A percentile compares a stretch with the other conserved stretches of the same genome.
Conservation (phyloP, 108 stramenopile genomes). For the Cyclostephanos invisitatus region DNA sequence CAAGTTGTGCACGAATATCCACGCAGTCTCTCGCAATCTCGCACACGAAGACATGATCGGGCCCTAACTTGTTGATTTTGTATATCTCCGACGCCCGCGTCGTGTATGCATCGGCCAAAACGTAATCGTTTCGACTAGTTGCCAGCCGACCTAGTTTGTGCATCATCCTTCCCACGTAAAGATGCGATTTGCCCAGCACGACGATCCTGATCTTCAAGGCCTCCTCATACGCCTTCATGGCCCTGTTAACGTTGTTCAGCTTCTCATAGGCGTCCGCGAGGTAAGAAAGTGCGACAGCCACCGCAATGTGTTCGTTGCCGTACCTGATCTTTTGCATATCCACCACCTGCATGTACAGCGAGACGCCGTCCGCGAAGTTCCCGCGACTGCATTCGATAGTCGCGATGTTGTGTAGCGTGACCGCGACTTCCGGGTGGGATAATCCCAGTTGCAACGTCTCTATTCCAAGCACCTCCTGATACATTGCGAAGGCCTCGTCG, state of each 20-base stretch:
- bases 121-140: conserved; percentile 52
- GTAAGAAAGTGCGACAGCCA: conserved; percentile 70
- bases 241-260: conserved; percentile 56
- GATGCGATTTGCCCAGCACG: conserved; percentile 55
- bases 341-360: conserved; percentile 72
- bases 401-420: conserved; percentile 88
- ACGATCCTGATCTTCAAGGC: conserved; percentile 63
- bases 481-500: conserved; percentile 78
- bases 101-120: conserved; percentile 57
- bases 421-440: conserved; percentile 84
- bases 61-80: conserved; percentile 60
- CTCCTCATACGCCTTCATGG: conserved; percentile 72
- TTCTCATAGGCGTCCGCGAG: conserved; percentile 87
- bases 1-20: conserved; percentile 79
- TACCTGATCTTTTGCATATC: conserved; percentile 76
- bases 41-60: conserved; percentile 72
- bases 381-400: conserved; percentile 88
- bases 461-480: conserved; percentile 85
- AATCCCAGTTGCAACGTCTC: conserved; percentile 83
- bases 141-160: conserved; percentile 83
- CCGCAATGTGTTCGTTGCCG: conserved; percentile 64
- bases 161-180: conserved; percentile 75
- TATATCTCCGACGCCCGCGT: conserved; percentile 69
- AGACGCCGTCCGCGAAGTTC: conserved; percentile 66
- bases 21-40: conserved; percentile 78